A percentile compares a stretch with the other conserved stretches of the same genome.
These are phyloP conservation scores for Ophiostoma ulmi DNA, from an alignment of 2,329 filamentous ascomycete species.

Conservation along the genomic window DNA sequence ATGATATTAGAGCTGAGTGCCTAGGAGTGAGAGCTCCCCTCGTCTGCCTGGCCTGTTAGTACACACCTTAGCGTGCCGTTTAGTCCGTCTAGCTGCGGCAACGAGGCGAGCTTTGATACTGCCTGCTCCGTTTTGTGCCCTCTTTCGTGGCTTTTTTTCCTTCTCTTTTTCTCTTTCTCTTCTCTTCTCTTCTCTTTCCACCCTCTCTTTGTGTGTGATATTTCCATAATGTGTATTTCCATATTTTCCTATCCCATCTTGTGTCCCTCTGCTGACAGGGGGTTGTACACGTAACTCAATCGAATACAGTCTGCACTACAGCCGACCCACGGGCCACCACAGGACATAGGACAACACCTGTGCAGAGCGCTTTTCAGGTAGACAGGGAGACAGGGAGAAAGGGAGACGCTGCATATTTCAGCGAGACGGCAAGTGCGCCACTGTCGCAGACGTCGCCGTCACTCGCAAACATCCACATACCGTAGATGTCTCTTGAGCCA, in stretches of 20 bases:
- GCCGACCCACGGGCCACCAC: neutral
- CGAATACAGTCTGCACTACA: slow-evolving; percentile 4
- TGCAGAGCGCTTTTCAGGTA: neutral
- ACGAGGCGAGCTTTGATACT: slow-evolving; percentile 4
- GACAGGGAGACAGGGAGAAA: neutral
- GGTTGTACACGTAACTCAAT: slow-evolving; percentile 1
- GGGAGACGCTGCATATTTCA: neutral
- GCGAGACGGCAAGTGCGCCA: slow-evolving; percentile 2
- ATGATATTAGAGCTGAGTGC: slow-evolving; percentile 4
- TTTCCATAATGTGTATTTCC: neutral
- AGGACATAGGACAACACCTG: neutral
- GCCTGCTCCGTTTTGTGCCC: neutral
- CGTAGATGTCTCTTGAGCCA: neutral
- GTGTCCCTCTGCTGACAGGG: slow-evolving; percentile 4
- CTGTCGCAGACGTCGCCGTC: slow-evolving; percentile 1
- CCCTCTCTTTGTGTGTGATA: neutral
- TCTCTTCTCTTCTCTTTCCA: neutral
- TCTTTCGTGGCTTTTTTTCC: neutral
- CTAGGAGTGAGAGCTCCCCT: neutral
- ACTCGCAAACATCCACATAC: neutral
- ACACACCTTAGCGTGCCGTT: neutral
- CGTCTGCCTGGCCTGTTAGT: neutral
- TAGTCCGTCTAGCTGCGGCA: neutral
- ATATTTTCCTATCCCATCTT: neutral
- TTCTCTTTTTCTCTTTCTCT: neutral